A percentile compares a stretch with the other conserved stretches of the same genome.
Conservation (phyloP, 2,329 filamentous ascomycete species). For the Fusarium temperatum region DNA sequence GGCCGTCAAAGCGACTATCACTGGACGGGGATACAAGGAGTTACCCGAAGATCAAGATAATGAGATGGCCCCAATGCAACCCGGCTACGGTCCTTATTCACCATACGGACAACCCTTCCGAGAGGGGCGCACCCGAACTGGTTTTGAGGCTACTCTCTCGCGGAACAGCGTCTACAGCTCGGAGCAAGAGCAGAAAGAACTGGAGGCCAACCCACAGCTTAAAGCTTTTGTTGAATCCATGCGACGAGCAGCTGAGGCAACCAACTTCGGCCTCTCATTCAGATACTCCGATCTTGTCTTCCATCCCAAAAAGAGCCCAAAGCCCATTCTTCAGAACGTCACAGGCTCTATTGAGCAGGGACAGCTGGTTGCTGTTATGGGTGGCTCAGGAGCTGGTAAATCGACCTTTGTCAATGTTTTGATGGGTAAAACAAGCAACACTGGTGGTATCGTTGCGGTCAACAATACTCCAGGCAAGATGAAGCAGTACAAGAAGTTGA, state of each 20-base stretch:
- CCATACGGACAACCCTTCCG: conserved; percentile 24
- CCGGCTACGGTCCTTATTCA: conserved; percentile 39
- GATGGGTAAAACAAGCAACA: conserved; percentile 66
- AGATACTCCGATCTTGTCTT: conserved; percentile 60
- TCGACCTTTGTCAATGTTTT: conserved; percentile 68
- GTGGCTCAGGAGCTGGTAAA: conserved; percentile 67
- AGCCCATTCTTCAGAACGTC: conserved; percentile 61
- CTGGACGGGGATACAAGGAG: conserved; percentile 46
- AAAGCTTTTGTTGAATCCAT: conserved; percentile 62
- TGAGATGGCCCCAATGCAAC: conserved; percentile 49
- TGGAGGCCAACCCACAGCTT: conserved; percentile 48
- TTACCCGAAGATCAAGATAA: conserved; percentile 46
- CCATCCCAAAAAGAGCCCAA: conserved; percentile 54
- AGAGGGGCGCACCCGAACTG: conserved; percentile 38
- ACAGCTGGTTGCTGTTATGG: conserved; percentile 67
- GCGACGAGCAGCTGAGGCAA: conserved; percentile 59
- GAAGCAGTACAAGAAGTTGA: conserved; percentile 65
- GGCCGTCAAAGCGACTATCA: conserved; percentile 42
- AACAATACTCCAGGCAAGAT: conserved; percentile 61
- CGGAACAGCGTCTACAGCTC: conserved; percentile 44
- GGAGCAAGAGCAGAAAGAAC: conserved; percentile 21
- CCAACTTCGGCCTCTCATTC: conserved; percentile 63
- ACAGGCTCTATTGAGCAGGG: conserved; percentile 64
- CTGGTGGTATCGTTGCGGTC: conserved; percentile 60
- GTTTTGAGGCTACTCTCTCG: conserved; percentile 51